Conservation (phyloP, 2,329 filamentous ascomycete species). For the Paecilomyces sp. region DNA sequence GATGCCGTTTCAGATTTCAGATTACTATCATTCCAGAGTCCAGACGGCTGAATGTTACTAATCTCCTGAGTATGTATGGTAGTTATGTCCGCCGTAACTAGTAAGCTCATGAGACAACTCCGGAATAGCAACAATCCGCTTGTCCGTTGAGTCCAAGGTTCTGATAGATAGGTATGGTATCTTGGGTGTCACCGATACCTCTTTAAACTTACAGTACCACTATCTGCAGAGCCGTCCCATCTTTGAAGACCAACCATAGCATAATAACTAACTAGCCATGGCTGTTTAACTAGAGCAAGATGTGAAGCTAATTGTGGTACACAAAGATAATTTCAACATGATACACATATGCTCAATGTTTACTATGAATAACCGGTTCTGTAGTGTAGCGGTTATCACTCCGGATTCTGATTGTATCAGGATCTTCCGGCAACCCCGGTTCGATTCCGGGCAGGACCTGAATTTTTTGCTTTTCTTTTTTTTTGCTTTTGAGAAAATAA, state of each 20-base stretch:
- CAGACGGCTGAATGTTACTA: neutral
- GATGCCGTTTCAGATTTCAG: neutral
- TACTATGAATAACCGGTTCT: neutral
- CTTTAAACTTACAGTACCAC: too few relatives aligned
- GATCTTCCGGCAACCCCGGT: neutral
- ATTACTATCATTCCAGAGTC: neutral
- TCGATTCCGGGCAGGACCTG: neutral
- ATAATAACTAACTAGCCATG: neutral
- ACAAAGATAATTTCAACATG: neutral
- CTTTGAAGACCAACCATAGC: neutral
- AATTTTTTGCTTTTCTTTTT: neutral
- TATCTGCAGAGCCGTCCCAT: too few relatives aligned
- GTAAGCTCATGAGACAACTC: neutral
- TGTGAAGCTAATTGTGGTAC: too few relatives aligned
- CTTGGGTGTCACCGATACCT: neutral
- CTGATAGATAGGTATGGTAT: neutral
- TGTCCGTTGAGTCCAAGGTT: neutral
- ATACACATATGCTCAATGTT: too few relatives aligned
- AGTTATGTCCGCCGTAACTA: neutral
- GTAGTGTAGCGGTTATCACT: neutral
- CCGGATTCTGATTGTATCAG: neutral
- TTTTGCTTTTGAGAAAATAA: too few relatives aligned
- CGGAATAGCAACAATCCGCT: neutral
- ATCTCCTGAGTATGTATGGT: neutral
- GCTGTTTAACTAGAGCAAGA: too few relatives aligned